Base-by-base conservation (phyloP, 768 basidiomycete species). In the Pisolithus orientalis region DNA sequence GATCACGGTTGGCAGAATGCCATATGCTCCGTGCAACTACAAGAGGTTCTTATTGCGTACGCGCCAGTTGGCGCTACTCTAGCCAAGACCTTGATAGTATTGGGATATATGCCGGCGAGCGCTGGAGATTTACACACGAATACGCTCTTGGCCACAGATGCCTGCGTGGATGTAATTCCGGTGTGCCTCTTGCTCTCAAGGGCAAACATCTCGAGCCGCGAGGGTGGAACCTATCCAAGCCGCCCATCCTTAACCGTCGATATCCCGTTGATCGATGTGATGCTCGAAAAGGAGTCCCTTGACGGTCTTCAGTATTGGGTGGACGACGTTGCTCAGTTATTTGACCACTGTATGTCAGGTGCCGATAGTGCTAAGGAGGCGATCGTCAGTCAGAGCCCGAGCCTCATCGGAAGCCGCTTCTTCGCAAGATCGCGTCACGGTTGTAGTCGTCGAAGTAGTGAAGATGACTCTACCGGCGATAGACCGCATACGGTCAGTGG, bases 241-340 rank as follows among this genome's bases (percentile, higher is more conserved):
- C 58, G 49, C 37, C 34, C 60, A 21, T 57, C 54, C 11, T 27
- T 68, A 17, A 57, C 61, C 5, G 53, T 72, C 9, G 62, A 72
- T 39, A 65, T 94, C 13, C 90, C 92, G 13, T 83, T 84, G 4
- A 66, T 87, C n/a, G 70, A 80, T 59, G 65, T 77, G 10, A 70
- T 79, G 38, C 59, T 92, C 45, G 74, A 80, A 9, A 95, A 97
- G 65, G 61, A 70, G 5, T 55, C 73, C 2, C 67, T 94, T 7
- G 91, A 97, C 62, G 80, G 80, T 11, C 65, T 98, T 16, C 93
- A 97, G 65, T 86, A 85, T 61, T 90, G 87, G 76, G 85, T 84
- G 6, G 96, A 99, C 62, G 94, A 97, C 62, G 64, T 84, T 27
- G 71, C 83, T n/a, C 90, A 88, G 60, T 76, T 86, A 47, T 59